phyloP scores from a whole-genome alignment of 208 protist species.

The Leishmania major region DNA sequence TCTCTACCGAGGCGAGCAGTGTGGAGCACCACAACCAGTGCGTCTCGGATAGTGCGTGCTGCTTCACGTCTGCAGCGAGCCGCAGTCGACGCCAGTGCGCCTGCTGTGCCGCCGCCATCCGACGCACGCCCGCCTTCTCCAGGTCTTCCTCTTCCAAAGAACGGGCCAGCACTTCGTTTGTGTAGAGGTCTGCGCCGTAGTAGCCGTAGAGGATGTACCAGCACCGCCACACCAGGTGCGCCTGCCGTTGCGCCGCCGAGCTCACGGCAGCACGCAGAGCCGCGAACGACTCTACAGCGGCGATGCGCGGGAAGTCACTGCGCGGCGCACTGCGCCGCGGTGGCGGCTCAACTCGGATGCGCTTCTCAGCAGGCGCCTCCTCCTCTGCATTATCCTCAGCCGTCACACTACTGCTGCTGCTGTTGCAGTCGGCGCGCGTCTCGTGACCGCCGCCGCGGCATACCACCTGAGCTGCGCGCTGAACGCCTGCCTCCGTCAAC shows the following conservation, averaged over 20 bases:
- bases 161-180: slow-evolving; percentile 9
- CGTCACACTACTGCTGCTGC: background rate
- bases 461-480: background rate
- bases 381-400: background rate
- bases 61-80: slow-evolving; percentile 3
- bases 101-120: slow-evolving; percentile 23
- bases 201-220: slow-evolving; percentile 25
- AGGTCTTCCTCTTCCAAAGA: slow-evolving; percentile 16
- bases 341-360: background rate
- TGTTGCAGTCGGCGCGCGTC: background rate
- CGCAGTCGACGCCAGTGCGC: slow-evolving; percentile 11
- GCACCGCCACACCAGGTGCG: slow-evolving; percentile 26
- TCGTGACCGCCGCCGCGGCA: background rate
- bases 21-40: slow-evolving; percentile 24
- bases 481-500: slow-evolving; percentile 2
- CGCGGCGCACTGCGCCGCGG: background rate
- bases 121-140: slow-evolving; percentile 13
- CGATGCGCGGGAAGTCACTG: background rate
- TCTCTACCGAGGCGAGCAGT: slow-evolving; percentile 17
- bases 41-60: slow-evolving; percentile 31
- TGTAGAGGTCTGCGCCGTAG: slow-evolving; percentile 30
- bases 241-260: slow-evolving; percentile 9
- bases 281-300: background rate
- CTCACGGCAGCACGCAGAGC: slow-evolving; percentile 6
- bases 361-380: slow-evolving; percentile 12